Percentiles rank a stretch among this genome's conserved stretches.
These are phyloP conservation scores for Piloderma croceum DNA, from an alignment of 768 basidiomycete species.

Conservation along the genomic window DNA sequence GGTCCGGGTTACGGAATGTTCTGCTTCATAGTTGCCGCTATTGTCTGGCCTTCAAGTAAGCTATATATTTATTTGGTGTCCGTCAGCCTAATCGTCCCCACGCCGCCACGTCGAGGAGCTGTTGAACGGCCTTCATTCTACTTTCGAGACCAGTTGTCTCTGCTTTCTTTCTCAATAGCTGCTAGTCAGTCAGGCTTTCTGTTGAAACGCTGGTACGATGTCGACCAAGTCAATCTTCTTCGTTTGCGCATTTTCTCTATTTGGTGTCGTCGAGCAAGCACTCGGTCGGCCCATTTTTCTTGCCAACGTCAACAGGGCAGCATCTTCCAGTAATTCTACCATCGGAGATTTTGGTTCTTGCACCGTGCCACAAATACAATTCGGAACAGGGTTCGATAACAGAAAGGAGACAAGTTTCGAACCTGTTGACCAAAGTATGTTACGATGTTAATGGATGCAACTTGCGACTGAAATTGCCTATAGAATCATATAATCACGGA, in stretches of 20 bases:
- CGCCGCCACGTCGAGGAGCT: constrained; percentile 23
- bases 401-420: constrained; percentile 56
- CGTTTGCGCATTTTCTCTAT: constrained; percentile 16
- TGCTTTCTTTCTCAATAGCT: constrained; percentile 9
- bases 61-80: too few relatives aligned
- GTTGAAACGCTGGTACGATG: constrained; percentile 18
- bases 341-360: constrained; percentile 50
- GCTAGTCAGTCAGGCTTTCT: constrained; percentile 4
- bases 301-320: constrained; percentile 21
- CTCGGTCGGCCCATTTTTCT: constrained; percentile 25
- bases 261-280: constrained; percentile 9
- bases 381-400: constrained; percentile 51
- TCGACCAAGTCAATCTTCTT: constrained; percentile 11
- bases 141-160: constrained; percentile 23
- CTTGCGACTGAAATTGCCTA: not conserved
- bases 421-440: constrained; percentile 44
- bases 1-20: too few relatives aligned
- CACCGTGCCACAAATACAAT: constrained; percentile 52
- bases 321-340: constrained; percentile 14
- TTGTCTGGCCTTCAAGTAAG: too few relatives aligned
- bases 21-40: too few relatives aligned
- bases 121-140: constrained; percentile 22
- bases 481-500: constrained; percentile 45
- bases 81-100: too few relatives aligned
- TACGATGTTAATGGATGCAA: not conserved